Base-by-base conservation (phyloP, 441 rosid genomes). In the Gossypium lobatum region DNA sequence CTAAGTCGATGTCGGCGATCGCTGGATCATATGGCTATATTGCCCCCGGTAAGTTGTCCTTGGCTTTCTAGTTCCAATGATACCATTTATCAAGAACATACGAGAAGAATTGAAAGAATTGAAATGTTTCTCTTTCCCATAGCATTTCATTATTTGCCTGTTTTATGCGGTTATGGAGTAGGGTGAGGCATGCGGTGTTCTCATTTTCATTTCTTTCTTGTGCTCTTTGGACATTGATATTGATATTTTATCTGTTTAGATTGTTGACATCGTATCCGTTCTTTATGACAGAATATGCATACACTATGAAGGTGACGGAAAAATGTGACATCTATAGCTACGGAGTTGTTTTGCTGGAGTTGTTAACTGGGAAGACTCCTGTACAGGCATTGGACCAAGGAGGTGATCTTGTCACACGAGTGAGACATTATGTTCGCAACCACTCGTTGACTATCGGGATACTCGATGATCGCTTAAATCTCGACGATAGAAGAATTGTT, bases 21-120 rank as follows among this genome's bases (percentile, higher is more conserved):
- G 99, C 97, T 62, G 99, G 99, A 80, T 95, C 99, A 10, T 95
- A 95, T 74, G 99, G 99, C 1, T 95, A 95, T 82, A 95, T 95
- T 8, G 98, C 99, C 65, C 99, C 99, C 7, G 99, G 99, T 95
- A 85, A 53, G 86, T 64, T 55, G 23, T 31, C 14, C 68, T 69
- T 64, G 37, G 2, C 48, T 34, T 58, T 62, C 45, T 21, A 9
- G 10, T 17, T 71, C 18, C 14, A 23, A 46, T 17, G 59, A 26
- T 65, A 65, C 13, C 1, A 21, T 20, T 6, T 4, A 26, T 6
- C 70, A 65, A 23, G 34, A 46, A 2, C 55, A 45, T 46, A 45
- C 16, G 2, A 21, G 37, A 65, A 23, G 55, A 46, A 13, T 21
- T 2, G 55, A 6, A 16, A 14, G 2, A 31, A 31, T 34, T 16